Conservation (phyloP, 2,329 filamentous ascomycete species). For the Colletotrichum sublineola region DNA sequence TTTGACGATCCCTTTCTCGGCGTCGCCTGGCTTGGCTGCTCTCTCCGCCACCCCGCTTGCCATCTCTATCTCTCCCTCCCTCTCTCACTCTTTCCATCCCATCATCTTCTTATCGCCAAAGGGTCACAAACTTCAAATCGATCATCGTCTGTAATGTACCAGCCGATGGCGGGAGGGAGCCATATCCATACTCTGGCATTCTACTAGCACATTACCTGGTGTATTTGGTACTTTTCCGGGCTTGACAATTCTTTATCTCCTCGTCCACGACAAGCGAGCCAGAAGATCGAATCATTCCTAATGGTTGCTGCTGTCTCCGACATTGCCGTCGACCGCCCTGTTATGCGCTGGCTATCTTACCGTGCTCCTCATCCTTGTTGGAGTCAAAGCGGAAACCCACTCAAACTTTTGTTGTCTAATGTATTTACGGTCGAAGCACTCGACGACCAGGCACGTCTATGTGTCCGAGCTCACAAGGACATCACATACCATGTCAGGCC, state of each 20-base stretch:
- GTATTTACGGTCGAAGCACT: constrained; percentile 6
- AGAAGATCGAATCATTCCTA: not conserved
- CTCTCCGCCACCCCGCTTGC: not conserved
- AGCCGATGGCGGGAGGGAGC: not conserved
- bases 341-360: constrained; percentile 4
- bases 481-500: not conserved
- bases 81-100: not conserved
- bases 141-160: constrained; percentile 20
- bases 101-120: constrained; percentile 7
- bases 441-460: not conserved
- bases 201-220: not conserved
- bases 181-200: not conserved
- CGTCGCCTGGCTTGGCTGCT: constrained; percentile 4
- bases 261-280: constrained; percentile 3
- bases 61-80: too few relatives aligned
- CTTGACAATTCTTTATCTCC: not conserved
- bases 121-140: constrained; percentile 26
- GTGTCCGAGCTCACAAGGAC: not conserved
- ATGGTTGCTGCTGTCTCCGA: not conserved
- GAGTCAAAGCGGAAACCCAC: constrained; percentile 3
- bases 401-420: not conserved
- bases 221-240: not conserved
- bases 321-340: not conserved
- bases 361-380: not conserved
- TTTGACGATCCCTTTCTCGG: constrained; percentile 28